Base-by-base conservation (phyloP, 129 eudicot species). In the Helianthus tuberosus region DNA sequence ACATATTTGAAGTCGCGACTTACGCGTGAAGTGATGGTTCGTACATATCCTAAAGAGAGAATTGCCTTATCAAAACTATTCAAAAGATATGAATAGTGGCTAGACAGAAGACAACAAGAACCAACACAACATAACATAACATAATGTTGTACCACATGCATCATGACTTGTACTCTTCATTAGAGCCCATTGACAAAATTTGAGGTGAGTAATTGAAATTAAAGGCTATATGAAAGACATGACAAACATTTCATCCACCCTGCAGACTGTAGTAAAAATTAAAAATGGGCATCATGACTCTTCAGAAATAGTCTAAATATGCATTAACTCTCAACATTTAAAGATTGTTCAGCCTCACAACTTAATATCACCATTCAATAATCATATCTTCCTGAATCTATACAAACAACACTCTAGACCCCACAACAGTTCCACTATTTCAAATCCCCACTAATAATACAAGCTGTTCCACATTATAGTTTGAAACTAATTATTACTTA, bases 201-300 rank as follows among this genome's bases (percentile, higher is more conserved):
- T 46, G 39, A 67, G 60, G 75, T 68, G 25, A 76, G 60, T 6
- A 0, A 32, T 0, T 35, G 25, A 71, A 64, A 43, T 65, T 75
- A 71, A 71, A 71, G 35, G 54, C 73, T 71, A 63, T 41, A n/a
- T 43, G 82, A 78, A 78, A 71, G 82, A 78, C 73, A 64, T 78
- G 82, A 78, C 77, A 78, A 78, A 78, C 68, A 78, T 71, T 78
- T 64, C 77, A 78, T 78, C 82, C 77, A 71, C 17, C 50, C 39
- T 52, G 82, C 72, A 71, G 72, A 71, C 77, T 78, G 77, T 62
- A 41, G 66, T 51, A 50, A 70, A 75, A 39, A 39, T 39, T 39
- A 27, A 27, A 32, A 77, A 61, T 62, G 72, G 54, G 47, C 55
- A 78, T 78, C 68, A 78, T 78, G 66, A 71, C 77, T 44, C 69